phyloP scores from a whole-genome alignment of 139 green algal genomes.

The Tetraselmis striata region DNA sequence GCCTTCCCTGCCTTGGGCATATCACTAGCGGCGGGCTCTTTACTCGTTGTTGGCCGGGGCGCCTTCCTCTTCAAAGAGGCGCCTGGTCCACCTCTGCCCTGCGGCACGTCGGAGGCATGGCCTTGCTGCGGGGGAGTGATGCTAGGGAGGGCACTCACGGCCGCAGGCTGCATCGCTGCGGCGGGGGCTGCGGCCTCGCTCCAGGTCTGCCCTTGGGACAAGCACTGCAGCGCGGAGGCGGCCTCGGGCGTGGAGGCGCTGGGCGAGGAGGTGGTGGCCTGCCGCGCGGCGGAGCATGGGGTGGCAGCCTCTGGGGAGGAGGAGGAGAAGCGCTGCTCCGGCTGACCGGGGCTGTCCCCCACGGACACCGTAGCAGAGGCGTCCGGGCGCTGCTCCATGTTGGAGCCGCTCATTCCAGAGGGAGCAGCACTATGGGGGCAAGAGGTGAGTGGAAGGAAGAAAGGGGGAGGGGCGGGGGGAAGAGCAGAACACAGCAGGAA shows the following conservation, averaged over 20 bases:
- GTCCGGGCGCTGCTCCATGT: too few relatives aligned
- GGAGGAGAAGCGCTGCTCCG: too few relatives aligned
- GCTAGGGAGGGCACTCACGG: not conserved
- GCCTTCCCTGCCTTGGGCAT: not conserved
- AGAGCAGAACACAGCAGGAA: too few relatives aligned
- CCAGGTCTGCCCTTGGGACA: not conserved
- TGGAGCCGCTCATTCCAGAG: too few relatives aligned
- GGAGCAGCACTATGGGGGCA: too few relatives aligned
- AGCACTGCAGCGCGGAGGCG: not conserved
- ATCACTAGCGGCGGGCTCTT: not conserved
- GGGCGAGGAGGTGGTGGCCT: not conserved
- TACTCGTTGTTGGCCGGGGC: not conserved
- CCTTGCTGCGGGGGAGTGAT: not conserved
- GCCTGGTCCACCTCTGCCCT: not conserved
- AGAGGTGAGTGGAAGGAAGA: too few relatives aligned
- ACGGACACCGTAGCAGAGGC: too few relatives aligned
- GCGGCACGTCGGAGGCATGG: not conserved
- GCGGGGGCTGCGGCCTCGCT: not conserved
- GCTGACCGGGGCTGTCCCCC: too few relatives aligned
- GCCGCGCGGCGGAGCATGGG: not conserved
- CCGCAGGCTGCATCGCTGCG: not conserved
- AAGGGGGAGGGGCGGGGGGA: too few relatives aligned
- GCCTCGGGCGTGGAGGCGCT: not conserved
- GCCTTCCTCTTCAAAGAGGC: not conserved
- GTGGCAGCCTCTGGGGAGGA: too few relatives aligned